Conservation (phyloP, 176 grass and related monocot genomes). For the Zoysia japonica region DNA sequence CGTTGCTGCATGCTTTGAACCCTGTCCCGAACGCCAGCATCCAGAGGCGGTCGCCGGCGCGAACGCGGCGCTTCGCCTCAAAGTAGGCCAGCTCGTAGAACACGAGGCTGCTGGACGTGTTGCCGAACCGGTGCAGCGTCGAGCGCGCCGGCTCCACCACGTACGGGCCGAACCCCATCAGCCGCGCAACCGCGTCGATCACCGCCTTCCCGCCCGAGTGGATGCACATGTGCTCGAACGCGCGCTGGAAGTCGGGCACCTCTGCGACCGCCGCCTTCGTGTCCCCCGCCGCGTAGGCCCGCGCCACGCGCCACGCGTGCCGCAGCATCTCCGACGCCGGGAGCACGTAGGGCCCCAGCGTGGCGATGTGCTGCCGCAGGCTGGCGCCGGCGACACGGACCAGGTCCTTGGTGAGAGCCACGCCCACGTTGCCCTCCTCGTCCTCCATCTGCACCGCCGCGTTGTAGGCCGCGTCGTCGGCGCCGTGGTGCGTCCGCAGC, state of each 20-base stretch:
- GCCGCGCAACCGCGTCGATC: constrained; percentile 69
- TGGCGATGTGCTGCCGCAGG: constrained; percentile 60
- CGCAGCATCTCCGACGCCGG: constrained; percentile 56
- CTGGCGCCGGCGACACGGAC: constrained; percentile 63
- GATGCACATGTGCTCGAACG: constrained; percentile 95
- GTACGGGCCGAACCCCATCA: constrained; percentile 49
- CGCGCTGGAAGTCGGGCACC: constrained; percentile 76
- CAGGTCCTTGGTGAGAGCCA: constrained; percentile 80
- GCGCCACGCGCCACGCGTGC: constrained; percentile 52
- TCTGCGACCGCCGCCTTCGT: constrained; percentile 34
- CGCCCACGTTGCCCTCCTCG: constrained; percentile 67
- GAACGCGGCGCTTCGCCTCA: constrained; percentile 65
- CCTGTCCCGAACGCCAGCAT: constrained; percentile 93
- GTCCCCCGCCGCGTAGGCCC: constrained; percentile 25
- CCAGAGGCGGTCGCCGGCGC: constrained; percentile 66
- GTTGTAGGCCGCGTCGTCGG: constrained; percentile 58
- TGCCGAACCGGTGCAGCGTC: constrained; percentile 79
- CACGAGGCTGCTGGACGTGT: constrained; percentile 91
- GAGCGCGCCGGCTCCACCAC: constrained; percentile 73
- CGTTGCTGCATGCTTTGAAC: constrained; percentile 75
- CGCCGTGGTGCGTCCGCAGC: constrained; percentile 82
- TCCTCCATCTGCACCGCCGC: constrained; percentile 81
- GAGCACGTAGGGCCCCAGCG: constrained; percentile 58
- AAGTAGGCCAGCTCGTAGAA: constrained; percentile 97
- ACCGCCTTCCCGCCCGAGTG: constrained; percentile 87